Evolutionary conservation across 768 basidiomycete genomes (phyloP).

Genomic region (Termitomyces eurrhizus): DNA sequence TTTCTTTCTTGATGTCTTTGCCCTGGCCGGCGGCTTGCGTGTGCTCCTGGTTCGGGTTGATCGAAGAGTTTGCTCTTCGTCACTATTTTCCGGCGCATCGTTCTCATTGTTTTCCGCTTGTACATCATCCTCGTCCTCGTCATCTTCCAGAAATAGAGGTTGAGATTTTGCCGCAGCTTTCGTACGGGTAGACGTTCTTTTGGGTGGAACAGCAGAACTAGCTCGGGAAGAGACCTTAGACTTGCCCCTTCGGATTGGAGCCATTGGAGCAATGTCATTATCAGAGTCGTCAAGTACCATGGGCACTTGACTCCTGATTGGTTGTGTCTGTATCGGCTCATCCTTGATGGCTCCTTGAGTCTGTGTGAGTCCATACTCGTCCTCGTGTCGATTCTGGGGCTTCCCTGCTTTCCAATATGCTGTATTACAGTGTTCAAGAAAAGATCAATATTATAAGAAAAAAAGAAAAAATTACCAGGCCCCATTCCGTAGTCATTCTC

Average conservation of each 20-base stretch:
- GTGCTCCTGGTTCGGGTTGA: slow-evolving; percentile 23
- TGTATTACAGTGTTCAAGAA: slow-evolving; percentile 19
- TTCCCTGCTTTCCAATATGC: slow-evolving; percentile 49
- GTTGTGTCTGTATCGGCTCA: slow-evolving; percentile 16
- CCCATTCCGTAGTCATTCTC: slow-evolving; percentile 55
- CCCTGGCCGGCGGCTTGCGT: slow-evolving; percentile 22
- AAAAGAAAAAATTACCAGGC: slow-evolving; percentile 31
- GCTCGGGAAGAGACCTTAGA: slow-evolving; percentile 27
- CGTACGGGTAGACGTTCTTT: slow-evolving; percentile 17
- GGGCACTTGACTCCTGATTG: slow-evolving; percentile 20
- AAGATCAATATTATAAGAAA: slow-evolving; percentile 8
- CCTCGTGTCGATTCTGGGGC: slow-evolving; percentile 17
- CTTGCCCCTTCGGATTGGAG: slow-evolving; percentile 14
- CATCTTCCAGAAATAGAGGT: slow-evolving; percentile 51
- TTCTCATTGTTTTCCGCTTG: slow-evolving; percentile 21
- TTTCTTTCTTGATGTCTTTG: slow-evolving; percentile 24
- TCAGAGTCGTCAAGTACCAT: slow-evolving; percentile 33
- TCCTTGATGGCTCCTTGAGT: slow-evolving; percentile 11
- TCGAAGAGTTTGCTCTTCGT: slow-evolving; percentile 25
- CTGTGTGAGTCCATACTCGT: slow-evolving; percentile 18
- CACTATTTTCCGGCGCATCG: slow-evolving; percentile 15
- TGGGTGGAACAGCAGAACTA: slow-evolving; percentile 19
- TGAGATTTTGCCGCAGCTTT: slow-evolving; percentile 30
- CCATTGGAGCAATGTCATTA: slow-evolving; percentile 10
- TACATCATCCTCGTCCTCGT: slow-evolving; percentile 30